A percentile compares a stretch with the other conserved stretches of the same genome.
Conservation (phyloP, 192 early-diverging fungal species). For the Kappamyces sp. region DNA sequence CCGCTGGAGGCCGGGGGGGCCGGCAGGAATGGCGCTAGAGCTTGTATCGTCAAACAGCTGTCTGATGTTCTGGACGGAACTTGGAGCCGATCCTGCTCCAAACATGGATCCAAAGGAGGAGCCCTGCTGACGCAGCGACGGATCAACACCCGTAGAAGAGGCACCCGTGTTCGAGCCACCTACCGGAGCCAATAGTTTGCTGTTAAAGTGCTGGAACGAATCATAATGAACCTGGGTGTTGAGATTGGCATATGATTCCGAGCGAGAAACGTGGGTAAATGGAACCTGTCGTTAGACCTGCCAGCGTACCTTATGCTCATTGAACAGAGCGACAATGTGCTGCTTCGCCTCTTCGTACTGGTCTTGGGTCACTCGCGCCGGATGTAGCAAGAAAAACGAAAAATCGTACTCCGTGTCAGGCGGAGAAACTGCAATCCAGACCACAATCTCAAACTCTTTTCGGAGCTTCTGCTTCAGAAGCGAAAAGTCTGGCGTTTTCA, state of each 20-base stretch:
- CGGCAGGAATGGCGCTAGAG: conserved; percentile 1
- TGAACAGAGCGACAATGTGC: conserved; percentile 31
- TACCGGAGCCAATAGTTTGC: conserved; percentile 43
- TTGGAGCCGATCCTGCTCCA: conserved; percentile 12
- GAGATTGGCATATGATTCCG: conserved; percentile 40
- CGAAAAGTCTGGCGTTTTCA: conserved; percentile 46
- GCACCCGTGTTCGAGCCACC: conserved; percentile 13
- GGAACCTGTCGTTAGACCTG: conserved; percentile 16
- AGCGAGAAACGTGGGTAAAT: conserved; percentile 16
- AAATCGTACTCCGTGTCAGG: conserved; percentile 1
- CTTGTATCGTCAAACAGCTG: conserved; percentile 37
- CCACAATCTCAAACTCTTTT: conserved; percentile 37
- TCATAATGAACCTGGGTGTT: conserved; percentile 39
- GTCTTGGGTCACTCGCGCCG: background rate
- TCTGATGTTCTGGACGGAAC: conserved; percentile 34
- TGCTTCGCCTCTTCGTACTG: conserved; percentile 28
- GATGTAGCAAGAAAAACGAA: conserved; percentile 11
- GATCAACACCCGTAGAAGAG: background rate
- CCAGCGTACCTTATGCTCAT: conserved; percentile 21
- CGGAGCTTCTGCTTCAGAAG: conserved; percentile 34
- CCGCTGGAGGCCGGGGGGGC: conserved; percentile 12
- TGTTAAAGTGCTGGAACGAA: conserved; percentile 56
- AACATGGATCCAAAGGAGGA: conserved; percentile 17
- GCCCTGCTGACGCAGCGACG: background rate
- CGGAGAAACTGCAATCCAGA: conserved; percentile 6